Conservation (phyloP, 2,329 filamentous ascomycete species). For the Leptographium procerum region DNA sequence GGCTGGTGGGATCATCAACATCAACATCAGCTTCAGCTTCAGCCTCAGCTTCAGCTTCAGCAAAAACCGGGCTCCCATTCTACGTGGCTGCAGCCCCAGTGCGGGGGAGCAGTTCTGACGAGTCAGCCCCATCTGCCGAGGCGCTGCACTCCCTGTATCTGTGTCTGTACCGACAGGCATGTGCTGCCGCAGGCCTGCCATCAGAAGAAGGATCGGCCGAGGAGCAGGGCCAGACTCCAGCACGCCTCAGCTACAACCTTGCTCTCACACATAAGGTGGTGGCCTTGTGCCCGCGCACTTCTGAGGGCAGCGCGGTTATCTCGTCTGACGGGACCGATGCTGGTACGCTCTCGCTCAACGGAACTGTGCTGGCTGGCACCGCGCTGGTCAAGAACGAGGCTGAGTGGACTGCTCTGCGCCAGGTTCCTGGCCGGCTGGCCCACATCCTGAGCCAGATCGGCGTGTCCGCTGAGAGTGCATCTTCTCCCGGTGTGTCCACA, state of each 20-base stretch:
- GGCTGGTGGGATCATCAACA: slow-evolving; percentile 1
- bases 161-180: slow-evolving; percentile 33
- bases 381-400: slow-evolving; percentile 47
- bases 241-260: slow-evolving; percentile 52
- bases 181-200: slow-evolving; percentile 22
- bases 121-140: neutral
- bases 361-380: slow-evolving; percentile 52
- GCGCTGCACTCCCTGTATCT: slow-evolving; percentile 33
- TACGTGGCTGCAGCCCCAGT: slow-evolving; percentile 6
- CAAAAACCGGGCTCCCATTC: slow-evolving; percentile 4
- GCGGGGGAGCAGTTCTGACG: neutral
- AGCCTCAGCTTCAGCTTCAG: too few species aligned
- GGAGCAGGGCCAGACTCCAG: slow-evolving; percentile 25
- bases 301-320: slow-evolving; percentile 32
- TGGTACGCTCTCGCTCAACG: slow-evolving; percentile 43
- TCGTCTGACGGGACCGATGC: slow-evolving; percentile 12
- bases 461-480: neutral
- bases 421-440: slow-evolving; percentile 26
- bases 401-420: slow-evolving; percentile 44
- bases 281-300: slow-evolving; percentile 41
- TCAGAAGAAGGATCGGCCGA: neutral
- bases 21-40: too few species aligned
- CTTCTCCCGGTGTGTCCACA: neutral
- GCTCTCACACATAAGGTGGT: slow-evolving; percentile 44
- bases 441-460: slow-evolving; percentile 31